Percentiles rank a stretch among this genome's conserved stretches.
Conservation (phyloP, 1,139 yeast genomes). For the Pneumocystis wakefieldiae region DNA sequence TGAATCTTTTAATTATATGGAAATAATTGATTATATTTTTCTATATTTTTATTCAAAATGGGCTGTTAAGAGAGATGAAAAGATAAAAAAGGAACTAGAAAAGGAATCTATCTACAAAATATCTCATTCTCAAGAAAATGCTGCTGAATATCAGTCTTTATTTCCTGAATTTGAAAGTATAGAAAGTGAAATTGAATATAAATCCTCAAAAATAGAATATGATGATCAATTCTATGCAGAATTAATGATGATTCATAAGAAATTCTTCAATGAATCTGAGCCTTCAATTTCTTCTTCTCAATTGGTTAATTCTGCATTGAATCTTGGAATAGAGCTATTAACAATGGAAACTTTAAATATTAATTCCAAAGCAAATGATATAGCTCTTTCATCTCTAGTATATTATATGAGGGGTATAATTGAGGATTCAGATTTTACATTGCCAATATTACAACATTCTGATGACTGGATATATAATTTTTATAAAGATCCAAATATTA, state of each 20-base stretch:
- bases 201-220: neutral
- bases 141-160: conserved; percentile 1
- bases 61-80: conserved; percentile 54
- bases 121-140: conserved; percentile 6
- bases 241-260: neutral
- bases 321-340: neutral
- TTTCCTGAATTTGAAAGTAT: neutral
- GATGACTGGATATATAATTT: conserved; percentile 35
- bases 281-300: neutral
- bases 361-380: neutral
- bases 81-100: conserved; percentile 47
- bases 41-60: conserved; percentile 50
- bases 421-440: conserved; percentile 2
- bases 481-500: conserved; percentile 49
- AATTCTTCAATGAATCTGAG: neutral
- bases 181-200: neutral
- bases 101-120: conserved; percentile 39
- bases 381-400: neutral
- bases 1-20: neutral
- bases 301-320: neutral
- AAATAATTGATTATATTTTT: conserved; percentile 1
- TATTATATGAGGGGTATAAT: conserved; percentile 1
- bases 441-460: conserved; percentile 5
- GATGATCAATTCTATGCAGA: neutral
- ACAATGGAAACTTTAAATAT: neutral